Evolutionary conservation across 495 filamentous ascomycete genomes (phyloP).

Genomic region (Thozetella sp.): DNA sequence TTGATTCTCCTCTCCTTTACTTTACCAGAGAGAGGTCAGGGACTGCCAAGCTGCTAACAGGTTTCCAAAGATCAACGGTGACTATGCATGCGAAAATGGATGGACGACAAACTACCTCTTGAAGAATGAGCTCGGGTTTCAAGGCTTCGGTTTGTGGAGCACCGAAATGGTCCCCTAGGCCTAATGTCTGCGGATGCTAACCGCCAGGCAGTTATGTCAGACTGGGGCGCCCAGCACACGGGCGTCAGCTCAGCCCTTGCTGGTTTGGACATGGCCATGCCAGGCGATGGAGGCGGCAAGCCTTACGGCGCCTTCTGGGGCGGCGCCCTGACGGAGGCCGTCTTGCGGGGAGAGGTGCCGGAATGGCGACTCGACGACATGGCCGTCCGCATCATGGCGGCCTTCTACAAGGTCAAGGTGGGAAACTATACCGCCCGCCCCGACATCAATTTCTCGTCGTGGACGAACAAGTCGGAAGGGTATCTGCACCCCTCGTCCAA

Average conservation of each 20-base stretch:
- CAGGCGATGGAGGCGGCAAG: conserved; percentile 71
- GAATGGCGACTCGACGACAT: conserved; percentile 87
- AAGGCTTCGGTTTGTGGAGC: conserved; percentile 58
- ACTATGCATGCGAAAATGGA: conserved; percentile 43
- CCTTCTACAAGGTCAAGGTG: conserved; percentile 81
- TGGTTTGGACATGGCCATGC: conserved; percentile 95
- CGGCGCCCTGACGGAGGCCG: conserved; percentile 69
- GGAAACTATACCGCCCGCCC: conserved; percentile 59
- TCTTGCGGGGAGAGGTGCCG: conserved; percentile 75
- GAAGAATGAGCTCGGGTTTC: conserved; percentile 56
- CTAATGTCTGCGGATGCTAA: not conserved
- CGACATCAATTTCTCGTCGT: conserved; percentile 84
- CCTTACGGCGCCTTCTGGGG: conserved; percentile 65
- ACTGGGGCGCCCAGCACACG: conserved; percentile 88
- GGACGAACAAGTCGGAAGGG: conserved; percentile 77
- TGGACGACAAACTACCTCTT: conserved; percentile 50
- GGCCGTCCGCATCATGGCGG: conserved; percentile 82
- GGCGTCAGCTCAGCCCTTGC: conserved; percentile 78
- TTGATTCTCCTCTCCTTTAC: too few relatives aligned
- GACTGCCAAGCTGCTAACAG: too few relatives aligned
- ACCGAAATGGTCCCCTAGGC: not conserved
- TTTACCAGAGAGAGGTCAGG: too few relatives aligned
- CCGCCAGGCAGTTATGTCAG: conserved; percentile 62
- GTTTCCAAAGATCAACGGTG: conserved; percentile 41
- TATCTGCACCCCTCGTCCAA: conserved; percentile 60